Conservation (phyloP, 1,139 yeast genomes). For the Eremothecium cymbalariae region DNA sequence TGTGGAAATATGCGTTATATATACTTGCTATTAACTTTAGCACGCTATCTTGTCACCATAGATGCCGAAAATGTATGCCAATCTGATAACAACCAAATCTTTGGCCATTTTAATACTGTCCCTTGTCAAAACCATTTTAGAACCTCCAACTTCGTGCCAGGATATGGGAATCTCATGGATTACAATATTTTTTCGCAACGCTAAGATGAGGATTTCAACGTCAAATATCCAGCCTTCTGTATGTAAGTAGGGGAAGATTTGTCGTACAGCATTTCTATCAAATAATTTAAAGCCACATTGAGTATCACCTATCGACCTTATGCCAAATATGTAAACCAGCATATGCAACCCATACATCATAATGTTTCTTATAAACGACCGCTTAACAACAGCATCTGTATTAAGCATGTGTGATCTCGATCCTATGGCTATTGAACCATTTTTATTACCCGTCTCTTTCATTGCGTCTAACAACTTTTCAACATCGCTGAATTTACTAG, state of each 20-base stretch:
- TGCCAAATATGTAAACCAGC: conserved; percentile 80
- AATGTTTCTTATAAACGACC: conserved; percentile 80
- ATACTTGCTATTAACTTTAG: too few relatives aligned
- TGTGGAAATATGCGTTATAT: too few relatives aligned
- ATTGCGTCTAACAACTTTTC: conserved; percentile 44
- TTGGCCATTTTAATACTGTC: conserved; percentile 94
- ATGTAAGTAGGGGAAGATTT: conserved; percentile 84
- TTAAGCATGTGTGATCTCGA: conserved; percentile 95
- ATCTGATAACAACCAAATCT: conserved; percentile 81
- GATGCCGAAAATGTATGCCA: conserved; percentile 80
- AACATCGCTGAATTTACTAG: conserved; percentile 72
- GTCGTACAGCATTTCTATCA: conserved; percentile 53
- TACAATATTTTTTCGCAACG: conserved; percentile 57
- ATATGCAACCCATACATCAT: conserved; percentile 90
- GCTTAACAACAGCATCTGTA: conserved; percentile 90
- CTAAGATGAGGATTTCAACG: conserved; percentile 81
- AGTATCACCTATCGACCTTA: conserved; percentile 78
- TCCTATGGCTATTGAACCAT: conserved; percentile 58
- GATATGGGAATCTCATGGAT: conserved; percentile 76
- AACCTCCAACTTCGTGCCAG: conserved; percentile 97
- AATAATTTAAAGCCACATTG: conserved; percentile 97
- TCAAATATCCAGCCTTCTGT: conserved; percentile 98
- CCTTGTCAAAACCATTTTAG: conserved; percentile 83
- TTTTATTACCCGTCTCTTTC: conserved; percentile 26
- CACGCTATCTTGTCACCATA: conserved; percentile 40